Evolutionary conservation across 164 flowering plant species (phyloP).

Genomic region (Vitis vinifera): ASM3070453v1 NC_081820.1:24900501-24901000

Average conservation of each 20-base stretch:
- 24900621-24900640: slow-evolving; percentile 61
- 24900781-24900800: slow-evolving; percentile 72
- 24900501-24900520: slow-evolving; percentile 62
- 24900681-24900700: slow-evolving; percentile 81
- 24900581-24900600: slow-evolving; percentile 71
- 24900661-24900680: slow-evolving; percentile 90
- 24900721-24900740: slow-evolving; percentile 68
- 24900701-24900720: slow-evolving; percentile 57
- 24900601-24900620: slow-evolving; percentile 64
- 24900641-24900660: slow-evolving; percentile 68
- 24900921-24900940: too few species aligned
- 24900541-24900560: slow-evolving; percentile 49
- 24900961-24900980: too few species aligned
- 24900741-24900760: slow-evolving; percentile 72
- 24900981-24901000: too few species aligned
- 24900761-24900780: slow-evolving; percentile 85
- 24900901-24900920: too few species aligned
- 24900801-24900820: too few species aligned
- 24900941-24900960: too few species aligned
- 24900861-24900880: too few species aligned
- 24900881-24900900: too few species aligned
- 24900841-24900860: too few species aligned
- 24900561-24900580: slow-evolving; percentile 87
- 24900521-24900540: slow-evolving; percentile 64
- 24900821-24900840: too few species aligned